Base-by-base conservation (phyloP, 2,329 filamentous ascomycete species). In the Penicillium thymicola region DNA sequence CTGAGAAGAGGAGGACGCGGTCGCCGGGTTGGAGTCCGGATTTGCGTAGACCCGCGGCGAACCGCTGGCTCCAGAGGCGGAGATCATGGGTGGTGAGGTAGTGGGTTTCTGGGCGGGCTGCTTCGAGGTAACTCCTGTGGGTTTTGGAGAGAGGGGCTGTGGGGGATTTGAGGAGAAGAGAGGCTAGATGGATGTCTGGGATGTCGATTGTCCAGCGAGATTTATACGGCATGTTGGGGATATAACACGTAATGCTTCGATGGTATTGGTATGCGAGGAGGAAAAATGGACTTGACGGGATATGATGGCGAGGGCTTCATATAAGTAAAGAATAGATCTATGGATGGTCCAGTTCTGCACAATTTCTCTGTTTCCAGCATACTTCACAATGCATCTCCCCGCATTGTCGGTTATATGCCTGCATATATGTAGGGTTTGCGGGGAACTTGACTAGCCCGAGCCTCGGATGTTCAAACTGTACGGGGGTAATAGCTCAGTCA, bases 1-100 rank as follows among this genome's bases (percentile, higher is more conserved):
- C 83, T 0, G 87, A 87, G 73, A 88, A 92, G 21, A 93, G 75
- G 45, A 93, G 76, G 5, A 93, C 84, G 2, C 89, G 84, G 63
- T 92, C 89, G 11, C 89, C 87, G 0, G 78, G 76, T 59, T 85
- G 75, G 18, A 93, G 75, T 1, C 89, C 90, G 16, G 82, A 80
- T 53, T 81, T 81, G 44, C 78, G 79, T 30, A 91, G 76, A 1
- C 90, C 90, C 1, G 85, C 78, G 1, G 89, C 90, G 34, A 94
- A 75, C 14, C 89, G 85, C 71, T 92, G 88, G 34, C 85, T 82
- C 78, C 89, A 87, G 61, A 87, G 78, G 23, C 89, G 86, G 70
- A 87, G 89, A 58, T 82, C 80, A 60, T 80, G 70, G 38, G 83
- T 77, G 4, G 86, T 89, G 38, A 94, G 77, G 62, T 81, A 85